Evolutionary conservation across 768 basidiomycete species (phyloP).

Genomic region (Kwoniella heveanensis): DNA sequence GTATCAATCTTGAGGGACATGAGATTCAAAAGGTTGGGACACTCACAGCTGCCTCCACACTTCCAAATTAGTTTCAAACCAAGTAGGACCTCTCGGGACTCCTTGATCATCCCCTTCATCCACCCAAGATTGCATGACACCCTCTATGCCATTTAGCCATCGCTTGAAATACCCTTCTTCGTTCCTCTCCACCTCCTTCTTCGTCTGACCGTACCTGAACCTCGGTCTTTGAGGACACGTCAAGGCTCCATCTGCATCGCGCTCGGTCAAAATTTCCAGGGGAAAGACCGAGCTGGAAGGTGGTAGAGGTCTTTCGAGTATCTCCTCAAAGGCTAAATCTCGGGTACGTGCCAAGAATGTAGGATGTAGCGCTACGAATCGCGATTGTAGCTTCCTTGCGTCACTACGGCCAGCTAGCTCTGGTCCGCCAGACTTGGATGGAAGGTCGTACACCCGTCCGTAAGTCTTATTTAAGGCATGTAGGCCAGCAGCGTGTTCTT

Average conservation of each 20-base stretch:
- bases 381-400: conserved; percentile 31
- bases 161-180: conserved; percentile 80
- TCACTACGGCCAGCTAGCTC: conserved; percentile 1
- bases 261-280: conserved; percentile 36
- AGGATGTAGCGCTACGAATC: conserved; percentile 42
- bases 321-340: conserved; percentile 39
- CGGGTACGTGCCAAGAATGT: conserved; percentile 47
- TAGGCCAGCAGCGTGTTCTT: conserved; percentile 9
- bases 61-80: conserved; percentile 95
- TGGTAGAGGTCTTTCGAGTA: conserved; percentile 46
- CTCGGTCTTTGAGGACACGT: conserved; percentile 72
- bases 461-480: conserved; percentile 11
- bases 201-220: conserved; percentile 83
- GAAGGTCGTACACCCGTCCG: conserved; percentile 1
- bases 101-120: conserved; percentile 35
- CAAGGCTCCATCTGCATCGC: conserved; percentile 48
- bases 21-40: not conserved
- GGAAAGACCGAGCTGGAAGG: conserved; percentile 31
- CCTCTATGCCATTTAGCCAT: conserved; percentile 73
- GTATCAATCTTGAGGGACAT: too few species aligned
- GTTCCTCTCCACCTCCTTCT: conserved; percentile 84
- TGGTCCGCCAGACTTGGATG: conserved; percentile 10
- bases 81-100: conserved; percentile 69
- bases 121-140: conserved; percentile 61
- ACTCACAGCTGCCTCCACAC: conserved; percentile 86